phyloP scores from a whole-genome alignment of 768 basidiomycete species.

The Mycena metata region DNA sequence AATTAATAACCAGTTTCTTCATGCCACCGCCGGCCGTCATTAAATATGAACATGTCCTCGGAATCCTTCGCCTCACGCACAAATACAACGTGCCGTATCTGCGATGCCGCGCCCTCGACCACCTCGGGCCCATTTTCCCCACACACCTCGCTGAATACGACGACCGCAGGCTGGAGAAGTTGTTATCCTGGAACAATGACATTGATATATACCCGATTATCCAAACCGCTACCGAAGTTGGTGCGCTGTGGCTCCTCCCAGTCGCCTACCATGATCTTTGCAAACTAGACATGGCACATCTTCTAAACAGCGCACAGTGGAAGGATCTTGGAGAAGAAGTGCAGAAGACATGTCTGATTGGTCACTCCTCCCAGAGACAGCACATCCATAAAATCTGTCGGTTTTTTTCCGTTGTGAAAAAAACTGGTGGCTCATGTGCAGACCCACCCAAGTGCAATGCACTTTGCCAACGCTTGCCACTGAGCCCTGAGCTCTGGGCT shows the following conservation, averaged over 20 bases:
- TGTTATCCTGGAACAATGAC: too few species aligned
- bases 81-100: slow-evolving; percentile 26
- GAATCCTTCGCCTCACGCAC: slow-evolving; percentile 13
- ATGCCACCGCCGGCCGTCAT: slow-evolving; percentile 10
- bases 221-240: slow-evolving; percentile 1
- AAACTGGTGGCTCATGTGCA: neutral
- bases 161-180: too few species aligned
- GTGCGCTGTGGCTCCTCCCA: slow-evolving; percentile 20
- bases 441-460: neutral
- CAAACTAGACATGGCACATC: neutral
- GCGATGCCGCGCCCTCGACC: slow-evolving; percentile 17
- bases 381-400: neutral
- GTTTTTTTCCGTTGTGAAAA: neutral
- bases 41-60: neutral
- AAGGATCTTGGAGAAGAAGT: neutral
- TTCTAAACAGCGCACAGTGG: neutral
- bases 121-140: neutral
- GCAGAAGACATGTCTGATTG: neutral
- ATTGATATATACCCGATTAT: neutral
- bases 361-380: neutral
- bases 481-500: too few species aligned
- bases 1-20: neutral
- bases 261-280: slow-evolving; percentile 15
- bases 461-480: neutral
- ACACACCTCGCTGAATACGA: slow-evolving; percentile 8